Conservation (phyloP, 148 eudicot species). For the Rhododendron molle region DNA sequence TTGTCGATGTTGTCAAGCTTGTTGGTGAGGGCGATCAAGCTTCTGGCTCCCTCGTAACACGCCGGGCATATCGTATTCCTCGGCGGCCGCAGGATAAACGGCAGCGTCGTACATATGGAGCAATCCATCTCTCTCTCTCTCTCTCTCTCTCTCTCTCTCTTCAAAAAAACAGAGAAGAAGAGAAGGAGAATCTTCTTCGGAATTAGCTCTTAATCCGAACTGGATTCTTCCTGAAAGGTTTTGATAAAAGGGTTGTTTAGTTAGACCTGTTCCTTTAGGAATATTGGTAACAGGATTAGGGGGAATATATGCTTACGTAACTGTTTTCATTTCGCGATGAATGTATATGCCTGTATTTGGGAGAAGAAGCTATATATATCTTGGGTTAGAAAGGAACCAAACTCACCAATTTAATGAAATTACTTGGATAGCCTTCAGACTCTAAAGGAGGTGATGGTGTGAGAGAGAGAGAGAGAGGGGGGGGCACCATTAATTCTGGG, state of each 20-base stretch:
- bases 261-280: neutral
- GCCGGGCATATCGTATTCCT: constrained; percentile 79
- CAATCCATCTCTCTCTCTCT: constrained; percentile 56
- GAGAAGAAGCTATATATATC: neutral
- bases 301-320: neutral
- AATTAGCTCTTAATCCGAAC: neutral
- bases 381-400: neutral
- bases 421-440: neutral
- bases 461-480: neutral
- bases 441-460: too few relatives aligned
- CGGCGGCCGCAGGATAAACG: constrained; percentile 70
- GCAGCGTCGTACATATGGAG: constrained; percentile 73
- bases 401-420: neutral
- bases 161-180: neutral
- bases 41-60: constrained; percentile 46
- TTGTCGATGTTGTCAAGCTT: neutral
- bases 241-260: neutral
- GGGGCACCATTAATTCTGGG: too few relatives aligned
- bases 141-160: neutral
- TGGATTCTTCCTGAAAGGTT: neutral
- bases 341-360: neutral
- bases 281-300: neutral
- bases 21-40: constrained; percentile 3
- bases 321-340: neutral
- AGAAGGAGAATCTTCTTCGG: neutral